Evolutionary conservation across 2,329 filamentous ascomycete species (phyloP).

Genomic region (Nemania sp.): DNA sequence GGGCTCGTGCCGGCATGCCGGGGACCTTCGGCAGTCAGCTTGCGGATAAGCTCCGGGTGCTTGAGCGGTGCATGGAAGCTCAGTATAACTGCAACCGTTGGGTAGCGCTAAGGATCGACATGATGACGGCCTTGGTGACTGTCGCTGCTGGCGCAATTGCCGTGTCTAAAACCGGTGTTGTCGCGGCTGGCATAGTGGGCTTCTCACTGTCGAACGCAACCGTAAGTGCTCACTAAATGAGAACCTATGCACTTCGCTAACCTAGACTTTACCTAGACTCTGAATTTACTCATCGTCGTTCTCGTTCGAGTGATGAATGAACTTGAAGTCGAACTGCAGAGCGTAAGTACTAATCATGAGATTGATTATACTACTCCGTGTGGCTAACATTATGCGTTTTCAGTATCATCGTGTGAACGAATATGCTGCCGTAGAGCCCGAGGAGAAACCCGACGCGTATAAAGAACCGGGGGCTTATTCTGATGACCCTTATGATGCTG

Average conservation of each 20-base stretch:
- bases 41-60: conserved; percentile 62
- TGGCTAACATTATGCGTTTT: conserved; percentile 6
- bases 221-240: conserved; percentile 42
- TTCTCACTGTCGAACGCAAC: conserved; percentile 69
- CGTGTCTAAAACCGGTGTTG: conserved; percentile 59
- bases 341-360: conserved; percentile 54
- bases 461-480: conserved; percentile 56
- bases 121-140: conserved; percentile 65
- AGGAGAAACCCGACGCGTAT: conserved; percentile 59
- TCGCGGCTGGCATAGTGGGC: conserved; percentile 65
- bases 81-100: conserved; percentile 69
- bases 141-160: conserved; percentile 65
- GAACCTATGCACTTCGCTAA: conserved; percentile 24
- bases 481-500: conserved; percentile 53
- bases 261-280: conserved; percentile 45
- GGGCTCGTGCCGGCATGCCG: conserved; percentile 62
- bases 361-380: not conserved
- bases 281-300: conserved; percentile 64
- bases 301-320: conserved; percentile 68
- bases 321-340: conserved; percentile 68
- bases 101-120: conserved; percentile 66
- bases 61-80: conserved; percentile 61
- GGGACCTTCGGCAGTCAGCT: conserved; percentile 61
- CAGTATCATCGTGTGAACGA: conserved; percentile 64
- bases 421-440: conserved; percentile 60